Evolutionary conservation across 257 asterid genomes (phyloP).

Genomic region (Scutellaria barbata): DNA sequence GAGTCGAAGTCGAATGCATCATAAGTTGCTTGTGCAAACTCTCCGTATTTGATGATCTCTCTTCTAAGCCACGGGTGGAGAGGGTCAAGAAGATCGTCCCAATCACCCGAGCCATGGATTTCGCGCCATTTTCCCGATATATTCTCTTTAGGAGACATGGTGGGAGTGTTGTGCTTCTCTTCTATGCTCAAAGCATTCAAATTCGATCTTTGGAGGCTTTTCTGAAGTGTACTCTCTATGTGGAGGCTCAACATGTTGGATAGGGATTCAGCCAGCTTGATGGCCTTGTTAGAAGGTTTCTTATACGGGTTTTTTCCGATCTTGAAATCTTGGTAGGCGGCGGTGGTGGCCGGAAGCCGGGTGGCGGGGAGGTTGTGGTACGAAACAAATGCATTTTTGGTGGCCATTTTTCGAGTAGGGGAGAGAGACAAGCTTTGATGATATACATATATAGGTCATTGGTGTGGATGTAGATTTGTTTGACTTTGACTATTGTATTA

Average conservation of each 20-base stretch:
- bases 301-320: slow-evolving; percentile 20
- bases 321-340: slow-evolving; percentile 13
- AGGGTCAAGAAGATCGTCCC: slow-evolving; percentile 71
- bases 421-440: too few relatives aligned
- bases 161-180: slow-evolving; percentile 53
- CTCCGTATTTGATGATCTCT: slow-evolving; percentile 79
- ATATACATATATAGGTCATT: slow-evolving; percentile 17
- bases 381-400: slow-evolving; percentile 31
- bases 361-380: slow-evolving; percentile 22
- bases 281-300: slow-evolving; percentile 44
- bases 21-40: slow-evolving; percentile 76
- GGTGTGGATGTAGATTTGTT: background rate
- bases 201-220: slow-evolving; percentile 31
- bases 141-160: slow-evolving; percentile 63
- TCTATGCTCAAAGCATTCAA: slow-evolving; percentile 27
- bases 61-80: slow-evolving; percentile 64
- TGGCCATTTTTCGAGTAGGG: slow-evolving; percentile 39
- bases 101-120: slow-evolving; percentile 62
- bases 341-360: background rate
- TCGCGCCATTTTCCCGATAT: slow-evolving; percentile 60
- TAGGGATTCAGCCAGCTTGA: slow-evolving; percentile 52
- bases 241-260: slow-evolving; percentile 56
- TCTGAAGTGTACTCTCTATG: slow-evolving; percentile 49
- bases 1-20: slow-evolving; percentile 73
- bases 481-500: background rate